phyloP scores from a whole-genome alignment of 768 basidiomycete species.

The Boletus reticulatus region DNA sequence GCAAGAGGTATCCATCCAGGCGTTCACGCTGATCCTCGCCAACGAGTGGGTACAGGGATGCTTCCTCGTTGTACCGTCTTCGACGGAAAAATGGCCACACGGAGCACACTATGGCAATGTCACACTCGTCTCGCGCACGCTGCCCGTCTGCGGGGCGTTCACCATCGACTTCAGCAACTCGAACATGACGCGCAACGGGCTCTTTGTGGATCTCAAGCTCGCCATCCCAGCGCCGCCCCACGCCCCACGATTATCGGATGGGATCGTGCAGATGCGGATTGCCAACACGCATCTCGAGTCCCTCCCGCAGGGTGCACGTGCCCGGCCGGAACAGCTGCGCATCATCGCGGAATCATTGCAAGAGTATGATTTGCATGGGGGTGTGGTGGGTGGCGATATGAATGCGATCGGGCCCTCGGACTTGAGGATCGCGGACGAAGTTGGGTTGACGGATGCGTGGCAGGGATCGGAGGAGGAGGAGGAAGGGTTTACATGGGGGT shows the following conservation, averaged over 20 bases:
- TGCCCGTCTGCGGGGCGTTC: constrained; percentile 48
- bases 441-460: constrained; percentile 64
- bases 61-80: constrained; percentile 59
- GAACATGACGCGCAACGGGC: constrained; percentile 49
- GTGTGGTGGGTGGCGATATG: constrained; percentile 71
- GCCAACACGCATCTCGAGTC: constrained; percentile 80
- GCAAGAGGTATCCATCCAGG: constrained; percentile 57
- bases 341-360: constrained; percentile 51
- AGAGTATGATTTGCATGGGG: constrained; percentile 48
- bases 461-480: constrained; percentile 41
- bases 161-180: constrained; percentile 55
- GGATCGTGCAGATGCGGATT: constrained; percentile 51
- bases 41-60: constrained; percentile 61
- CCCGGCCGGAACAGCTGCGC: constrained; percentile 48
- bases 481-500: constrained; percentile 66
- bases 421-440: constrained; percentile 36
- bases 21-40: constrained; percentile 48
- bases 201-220: constrained; percentile 57
- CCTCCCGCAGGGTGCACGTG: constrained; percentile 44
- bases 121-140: constrained; percentile 60
- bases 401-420: constrained; percentile 58
- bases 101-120: constrained; percentile 59
- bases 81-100: constrained; percentile 53
- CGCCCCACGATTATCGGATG: constrained; percentile 32
- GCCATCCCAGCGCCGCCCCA: constrained; percentile 32